Evolutionary conservation across 148 eudicot genomes (phyloP), one percentile per base, ranked within the genome.

Genomic region (Heliosperma pusillum): DNA sequence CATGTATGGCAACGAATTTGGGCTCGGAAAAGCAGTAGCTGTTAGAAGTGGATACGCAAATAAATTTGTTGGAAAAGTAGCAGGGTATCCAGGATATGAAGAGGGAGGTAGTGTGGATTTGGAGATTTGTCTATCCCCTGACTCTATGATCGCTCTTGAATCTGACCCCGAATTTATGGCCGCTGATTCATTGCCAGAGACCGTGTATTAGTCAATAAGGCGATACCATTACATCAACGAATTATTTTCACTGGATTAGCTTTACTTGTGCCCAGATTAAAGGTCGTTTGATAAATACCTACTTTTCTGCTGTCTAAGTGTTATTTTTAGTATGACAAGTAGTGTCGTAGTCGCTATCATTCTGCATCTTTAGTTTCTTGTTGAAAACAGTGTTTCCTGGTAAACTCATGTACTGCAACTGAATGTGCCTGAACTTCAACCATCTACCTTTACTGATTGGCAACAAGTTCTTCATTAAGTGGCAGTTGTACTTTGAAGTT

Each of bases 1-100:
- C 1, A 83, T 89, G 90, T 90, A 93, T 70, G 89, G 86, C 13
- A 90, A 92, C 59, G 93, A 90, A 63, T 93, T 93, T 30, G 90
- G 93, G 26, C 85, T 91, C 73, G 96, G 96, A 0, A 81, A 80
- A 16, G 86, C 96, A 2, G 19, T 89, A 62, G 96, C 92, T 0
- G 85, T 86, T 3, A 57, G 86, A 1, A 88, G 93, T 42, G 93
- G 96, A 0, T 74, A 47, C 66, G 91, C 88, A 10, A 80, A 85
- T 69, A 90, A 90, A 60, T 85, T 77, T 73, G 85, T 78, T 29
- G 92, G 91, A 0, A 86, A 83, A 78, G 85, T 89, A 12, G n/a
- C n/a, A n/a, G 24, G 77, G 0, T 63, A 5, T 2, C 83, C 79
- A 2, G 83, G 80, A 4, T 20, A 9, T 10, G 74, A 66, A 66